Percentiles rank a stretch among this genome's conserved stretches.
Evolutionary conservation across 495 filamentous ascomycete genomes (phyloP).

Genomic region (Bryoglossum gracile): DNA sequence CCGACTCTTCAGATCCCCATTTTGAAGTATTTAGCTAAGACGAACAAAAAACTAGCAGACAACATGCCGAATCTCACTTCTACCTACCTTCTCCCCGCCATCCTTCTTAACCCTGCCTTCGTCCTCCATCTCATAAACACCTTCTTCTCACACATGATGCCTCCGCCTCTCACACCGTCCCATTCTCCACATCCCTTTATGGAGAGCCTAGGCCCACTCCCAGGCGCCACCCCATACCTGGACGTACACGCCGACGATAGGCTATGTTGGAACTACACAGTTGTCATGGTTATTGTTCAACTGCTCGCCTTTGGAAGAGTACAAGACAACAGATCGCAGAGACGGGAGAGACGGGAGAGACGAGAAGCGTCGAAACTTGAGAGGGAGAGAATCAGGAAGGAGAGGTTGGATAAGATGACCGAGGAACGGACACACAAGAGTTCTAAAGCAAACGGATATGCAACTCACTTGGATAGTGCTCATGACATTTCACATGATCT

Average conservation of each 20-base stretch:
- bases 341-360: slow-evolving; percentile 7
- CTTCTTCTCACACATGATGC: slow-evolving; percentile 28
- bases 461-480: background rate
- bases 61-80: slow-evolving; percentile 25
- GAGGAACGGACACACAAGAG: background rate
- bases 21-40: no score
- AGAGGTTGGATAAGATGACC: slow-evolving; percentile 10
- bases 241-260: slow-evolving; percentile 31
- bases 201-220: slow-evolving; percentile 26
- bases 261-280: slow-evolving; percentile 34
- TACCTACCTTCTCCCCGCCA: slow-evolving; percentile 33
- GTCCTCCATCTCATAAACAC: slow-evolving; percentile 36
- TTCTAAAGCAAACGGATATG: background rate
- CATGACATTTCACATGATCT: background rate
- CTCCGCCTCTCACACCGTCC: slow-evolving; percentile 23
- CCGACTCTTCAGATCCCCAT: no score
- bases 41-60: no score
- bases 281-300: slow-evolving; percentile 24
- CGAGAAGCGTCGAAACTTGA: slow-evolving; percentile 13
- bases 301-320: slow-evolving; percentile 22
- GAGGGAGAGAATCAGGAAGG: slow-evolving; percentile 13
- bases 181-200: slow-evolving; percentile 26
- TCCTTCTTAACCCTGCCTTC: slow-evolving; percentile 37
- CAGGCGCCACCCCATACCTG: slow-evolving; percentile 25
- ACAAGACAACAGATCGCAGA: slow-evolving; percentile 17